Base-by-base conservation (phyloP, 2,329 filamentous ascomycete species). In the Cucurbitaria berberidis region DNA sequence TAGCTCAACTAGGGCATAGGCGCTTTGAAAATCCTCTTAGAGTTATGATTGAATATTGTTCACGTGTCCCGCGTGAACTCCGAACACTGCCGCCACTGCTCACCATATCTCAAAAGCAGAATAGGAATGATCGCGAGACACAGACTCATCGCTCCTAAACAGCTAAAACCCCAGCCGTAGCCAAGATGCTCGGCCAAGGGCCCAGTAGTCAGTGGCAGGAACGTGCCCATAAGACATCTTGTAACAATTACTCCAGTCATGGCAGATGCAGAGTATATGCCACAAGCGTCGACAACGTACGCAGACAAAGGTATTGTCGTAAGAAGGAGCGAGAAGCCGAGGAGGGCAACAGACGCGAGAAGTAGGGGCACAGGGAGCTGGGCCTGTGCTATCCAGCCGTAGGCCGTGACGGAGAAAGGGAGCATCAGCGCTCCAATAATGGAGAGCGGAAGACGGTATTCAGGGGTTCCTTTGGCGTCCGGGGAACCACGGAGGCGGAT, bases 241-340 rank as follows among this genome's bases (percentile, higher is more conserved):
- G 77, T 77, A 1, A 86, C 81, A 51, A 86, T 83, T 5, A 85
- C 64, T 0, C 80, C 82, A 0, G 83, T 85, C 74, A 85, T 77
- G 1, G 83, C 83, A 10, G 81, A 84, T 0, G 84, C 84, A 1
- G 82, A 80, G 60, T 83, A 85, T 5, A 82, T 53, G 0, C 82
- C 82, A 51, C 81, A 84, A 0, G 83, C 81, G 53, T 86, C 84
- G 2, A 86, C 83, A 0, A 85, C 77, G 56, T 85, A 86, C 0
- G 82, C 78, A 50, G 78, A 80, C 2, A 85, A 50, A 0, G 84
- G 82, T 18, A 86, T 65, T 41, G 80, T 73, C 3, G 75, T 74
- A 2, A 85, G 66, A 43, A 81, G 71, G 2, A 83, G 66, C 4
- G 77, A 72, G 18, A 75, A 66, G 10, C 83, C 83, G 5, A 84